phyloP scores from a whole-genome alignment of 768 basidiomycete genomes.

The Pleurotus sapidus region DNA sequence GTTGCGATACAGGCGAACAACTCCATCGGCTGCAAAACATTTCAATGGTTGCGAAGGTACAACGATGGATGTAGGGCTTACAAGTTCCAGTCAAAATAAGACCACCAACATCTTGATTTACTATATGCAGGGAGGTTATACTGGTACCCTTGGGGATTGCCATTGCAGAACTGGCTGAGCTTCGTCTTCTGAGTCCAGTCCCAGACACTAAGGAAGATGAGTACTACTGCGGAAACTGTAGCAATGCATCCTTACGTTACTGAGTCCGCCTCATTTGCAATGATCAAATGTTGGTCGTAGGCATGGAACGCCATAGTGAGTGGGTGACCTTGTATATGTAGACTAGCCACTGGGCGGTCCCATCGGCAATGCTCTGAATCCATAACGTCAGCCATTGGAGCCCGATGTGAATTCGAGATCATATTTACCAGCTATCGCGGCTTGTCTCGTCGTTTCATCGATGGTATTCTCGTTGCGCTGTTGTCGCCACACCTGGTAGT shows the following conservation, averaged over 20 bases:
- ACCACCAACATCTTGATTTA: slow-evolving; percentile 94
- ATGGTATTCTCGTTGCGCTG: slow-evolving; percentile 83
- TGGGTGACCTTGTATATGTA: slow-evolving; percentile 59
- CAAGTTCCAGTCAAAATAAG: slow-evolving; percentile 86
- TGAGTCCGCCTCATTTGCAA: slow-evolving; percentile 84
- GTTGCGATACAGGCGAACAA: slow-evolving; percentile 88
- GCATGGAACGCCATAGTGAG: slow-evolving; percentile 87
- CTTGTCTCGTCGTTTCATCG: slow-evolving; percentile 65
- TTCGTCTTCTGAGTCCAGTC: slow-evolving; percentile 87
- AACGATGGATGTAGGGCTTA: slow-evolving; percentile 31
- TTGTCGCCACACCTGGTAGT: slow-evolving; percentile 94
- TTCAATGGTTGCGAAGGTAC: not conserved
- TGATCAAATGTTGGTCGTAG: slow-evolving; percentile 84
- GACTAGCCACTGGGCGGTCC: slow-evolving; percentile 68
- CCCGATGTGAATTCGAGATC: no score
- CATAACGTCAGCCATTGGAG: not conserved
- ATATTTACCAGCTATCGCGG: slow-evolving; percentile 63
- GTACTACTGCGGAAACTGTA: not conserved
- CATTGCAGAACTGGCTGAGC: slow-evolving; percentile 84
- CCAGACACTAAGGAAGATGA: slow-evolving; percentile 64
- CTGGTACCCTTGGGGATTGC: slow-evolving; percentile 77
- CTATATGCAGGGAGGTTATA: slow-evolving; percentile 86
- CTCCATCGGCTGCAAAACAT: slow-evolving; percentile 75
- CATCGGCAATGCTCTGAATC: slow-evolving; percentile 57
- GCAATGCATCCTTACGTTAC: slow-evolving; percentile 56